Conservation (phyloP, 108 stramenopile species). For the Cyclostephanos invisitatus region DNA sequence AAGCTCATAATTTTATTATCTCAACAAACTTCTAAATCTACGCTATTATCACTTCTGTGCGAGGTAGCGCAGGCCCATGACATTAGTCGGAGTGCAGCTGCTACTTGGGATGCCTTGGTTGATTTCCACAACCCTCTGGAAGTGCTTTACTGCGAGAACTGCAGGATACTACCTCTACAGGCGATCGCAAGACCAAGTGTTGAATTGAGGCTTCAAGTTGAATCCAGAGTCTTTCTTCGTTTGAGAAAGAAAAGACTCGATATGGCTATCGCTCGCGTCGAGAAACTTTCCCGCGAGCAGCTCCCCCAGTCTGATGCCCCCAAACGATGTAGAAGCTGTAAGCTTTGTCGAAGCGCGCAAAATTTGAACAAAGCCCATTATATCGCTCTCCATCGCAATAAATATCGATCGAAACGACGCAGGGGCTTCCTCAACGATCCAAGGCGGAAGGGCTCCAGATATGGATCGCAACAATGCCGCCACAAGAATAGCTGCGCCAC, state of each 20-base stretch:
- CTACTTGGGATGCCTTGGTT: no score
- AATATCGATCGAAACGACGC: constrained; percentile 54
- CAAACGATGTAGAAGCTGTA: constrained; percentile 20
- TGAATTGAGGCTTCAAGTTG: constrained; percentile 70
- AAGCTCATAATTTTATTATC: no score
- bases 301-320: constrained; percentile 52
- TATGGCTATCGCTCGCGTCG: constrained; percentile 53
- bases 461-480: constrained; percentile 69
- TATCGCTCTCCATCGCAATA: constrained; percentile 44
- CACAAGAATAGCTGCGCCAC: constrained; percentile 62
- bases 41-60: no score
- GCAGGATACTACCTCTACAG: constrained; percentile 10
- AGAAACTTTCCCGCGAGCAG: constrained; percentile 67
- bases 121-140: no score
- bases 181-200: constrained; percentile 79
- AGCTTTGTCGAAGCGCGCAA: constrained; percentile 57
- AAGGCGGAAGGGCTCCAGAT: constrained; percentile 78
- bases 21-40: no score
- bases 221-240: constrained; percentile 81
- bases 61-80: no score
- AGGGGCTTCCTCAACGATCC: constrained; percentile 80
- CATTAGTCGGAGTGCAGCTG: no score
- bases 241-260: constrained; percentile 56
- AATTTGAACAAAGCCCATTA: constrained; percentile 46
- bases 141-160: no score